These are phyloP conservation scores for Colletotrichum cereale DNA, from an alignment of 2,329 filamentous ascomycete species.

Conservation along the genomic window DNA sequence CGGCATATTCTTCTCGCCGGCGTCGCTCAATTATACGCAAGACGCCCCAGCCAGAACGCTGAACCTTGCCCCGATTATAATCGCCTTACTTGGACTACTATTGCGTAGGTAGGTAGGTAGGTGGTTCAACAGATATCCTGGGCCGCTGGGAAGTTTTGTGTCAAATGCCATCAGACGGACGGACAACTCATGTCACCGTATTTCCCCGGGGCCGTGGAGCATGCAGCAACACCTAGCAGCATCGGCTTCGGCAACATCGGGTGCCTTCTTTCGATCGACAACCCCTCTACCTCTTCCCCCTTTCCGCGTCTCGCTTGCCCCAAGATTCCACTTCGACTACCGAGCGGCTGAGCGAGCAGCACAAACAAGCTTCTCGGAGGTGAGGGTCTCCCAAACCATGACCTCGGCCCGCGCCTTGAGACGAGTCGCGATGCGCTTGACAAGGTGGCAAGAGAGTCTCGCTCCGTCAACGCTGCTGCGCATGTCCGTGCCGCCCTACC, in stretches of 20 bases:
- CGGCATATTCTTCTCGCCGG: neutral
- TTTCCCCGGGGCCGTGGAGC: neutral
- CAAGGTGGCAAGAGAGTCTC: neutral
- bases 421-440: neutral
- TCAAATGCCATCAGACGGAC: conserved; percentile 31
- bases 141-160: conserved; percentile 28
- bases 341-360: neutral
- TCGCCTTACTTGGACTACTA: neutral
- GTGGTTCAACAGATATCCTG: conserved; percentile 12
- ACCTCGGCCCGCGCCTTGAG: conserved; percentile 4
- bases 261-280: neutral
- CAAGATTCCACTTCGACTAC: neutral
- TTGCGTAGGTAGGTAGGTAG: neutral
- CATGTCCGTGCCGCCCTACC: conserved; percentile 9
- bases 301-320: neutral
- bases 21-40: neutral
- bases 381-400: neutral
- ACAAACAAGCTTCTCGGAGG: conserved; percentile 5
- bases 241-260: neutral
- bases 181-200: neutral
- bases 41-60: neutral
- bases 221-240: neutral
- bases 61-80: neutral
- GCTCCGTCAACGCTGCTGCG: neutral
- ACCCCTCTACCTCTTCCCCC: too few species aligned